These are phyloP conservation scores for Chaetoscypha palmicola DNA, from an alignment of 2,329 filamentous ascomycete genomes.

Conservation along the genomic window DNA sequence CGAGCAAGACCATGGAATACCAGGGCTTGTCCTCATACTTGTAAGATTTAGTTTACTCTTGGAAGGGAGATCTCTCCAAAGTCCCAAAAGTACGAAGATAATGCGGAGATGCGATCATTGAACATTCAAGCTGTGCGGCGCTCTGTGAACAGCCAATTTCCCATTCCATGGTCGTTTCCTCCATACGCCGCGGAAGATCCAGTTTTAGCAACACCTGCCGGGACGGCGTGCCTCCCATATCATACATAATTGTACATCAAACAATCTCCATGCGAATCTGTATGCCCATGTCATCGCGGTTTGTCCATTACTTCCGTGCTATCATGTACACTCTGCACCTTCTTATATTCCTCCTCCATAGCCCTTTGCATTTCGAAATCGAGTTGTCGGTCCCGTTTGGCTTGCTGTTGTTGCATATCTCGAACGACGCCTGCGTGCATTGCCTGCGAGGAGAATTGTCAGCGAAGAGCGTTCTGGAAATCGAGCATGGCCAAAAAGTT, in stretches of 20 bases:
- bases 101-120: constrained; percentile 3
- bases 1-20: constrained; percentile 7
- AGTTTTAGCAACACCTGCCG: no score
- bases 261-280: constrained; percentile 9
- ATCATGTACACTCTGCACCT: constrained; percentile 71
- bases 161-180: no score
- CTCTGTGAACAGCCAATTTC: no score
- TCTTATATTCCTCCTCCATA: constrained; percentile 84
- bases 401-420: constrained; percentile 86
- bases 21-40: constrained; percentile 6
- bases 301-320: constrained; percentile 26
- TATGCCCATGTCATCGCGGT: constrained; percentile 10
- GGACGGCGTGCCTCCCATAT: no score
- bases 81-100: constrained; percentile 1
- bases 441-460: constrained; percentile 45
- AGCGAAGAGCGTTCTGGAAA: neutral
- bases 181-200: neutral
- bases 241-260: constrained; percentile 1
- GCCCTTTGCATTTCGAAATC: constrained; percentile 89
- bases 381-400: constrained; percentile 84
- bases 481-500: neutral
- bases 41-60: constrained; percentile 1
- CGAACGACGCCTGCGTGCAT: constrained; percentile 95
- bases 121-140: neutral
- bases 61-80: neutral